phyloP scores from a whole-genome alignment of 2,329 filamentous ascomycete genomes.

The Talaromyces sp. region DNA sequence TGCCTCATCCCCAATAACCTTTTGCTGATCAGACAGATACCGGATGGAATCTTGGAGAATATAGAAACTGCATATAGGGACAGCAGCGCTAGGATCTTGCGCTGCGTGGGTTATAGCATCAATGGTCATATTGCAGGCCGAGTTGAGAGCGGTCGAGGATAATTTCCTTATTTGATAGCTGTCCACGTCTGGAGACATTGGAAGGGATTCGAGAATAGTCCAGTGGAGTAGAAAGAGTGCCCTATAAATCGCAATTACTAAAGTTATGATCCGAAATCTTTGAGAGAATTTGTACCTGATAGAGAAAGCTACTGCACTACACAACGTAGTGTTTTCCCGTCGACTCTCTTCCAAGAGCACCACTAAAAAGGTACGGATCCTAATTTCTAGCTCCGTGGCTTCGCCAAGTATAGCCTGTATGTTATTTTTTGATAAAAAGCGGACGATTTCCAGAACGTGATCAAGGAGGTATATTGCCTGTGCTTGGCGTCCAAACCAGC shows the following conservation, averaged over 20 bases:
- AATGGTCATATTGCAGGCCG: conserved; percentile 13
- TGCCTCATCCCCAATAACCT: conserved; percentile 3
- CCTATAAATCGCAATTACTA: background rate
- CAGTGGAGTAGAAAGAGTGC: conserved; percentile 13
- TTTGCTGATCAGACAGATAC: conserved; percentile 1
- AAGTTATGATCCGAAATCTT: background rate
- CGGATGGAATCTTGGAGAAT: conserved; percentile 11
- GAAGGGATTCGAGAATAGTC: background rate
- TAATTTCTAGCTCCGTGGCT: background rate
- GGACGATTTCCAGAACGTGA: background rate
- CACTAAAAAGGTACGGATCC: conserved; percentile 6
- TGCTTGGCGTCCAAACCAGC: conserved; percentile 6
- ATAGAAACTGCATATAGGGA: conserved; percentile 11
- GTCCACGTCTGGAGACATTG: background rate
- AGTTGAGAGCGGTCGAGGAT: conserved; percentile 9
- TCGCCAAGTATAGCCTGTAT: background rate
- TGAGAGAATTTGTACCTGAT: background rate
- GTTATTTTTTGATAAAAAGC: background rate
- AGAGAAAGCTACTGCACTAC: conserved; percentile 14
- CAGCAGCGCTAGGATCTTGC: background rate
- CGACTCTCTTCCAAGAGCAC: conserved; percentile 8
- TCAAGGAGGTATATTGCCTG: conserved; percentile 12
- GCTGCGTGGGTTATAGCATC: background rate
- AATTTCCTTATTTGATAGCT: background rate
- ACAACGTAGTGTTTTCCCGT: conserved; percentile 2